Evolutionary conservation across 2,329 filamentous ascomycete species (phyloP), one percentile per base, ranked within the genome.

Genomic region (Didymella pomorum): DNA sequence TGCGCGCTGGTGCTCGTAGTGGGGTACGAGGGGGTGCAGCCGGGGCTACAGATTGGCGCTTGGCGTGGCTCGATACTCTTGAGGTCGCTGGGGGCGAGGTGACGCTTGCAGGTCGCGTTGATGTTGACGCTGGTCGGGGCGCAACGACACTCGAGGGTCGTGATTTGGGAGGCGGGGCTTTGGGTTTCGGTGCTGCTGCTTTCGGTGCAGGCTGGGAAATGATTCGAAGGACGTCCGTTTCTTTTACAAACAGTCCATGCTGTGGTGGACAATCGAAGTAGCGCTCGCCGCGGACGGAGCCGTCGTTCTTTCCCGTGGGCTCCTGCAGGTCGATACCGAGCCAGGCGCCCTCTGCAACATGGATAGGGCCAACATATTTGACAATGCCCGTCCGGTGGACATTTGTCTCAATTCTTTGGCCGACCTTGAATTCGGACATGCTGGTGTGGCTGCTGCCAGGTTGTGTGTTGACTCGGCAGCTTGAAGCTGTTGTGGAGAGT

Each of bases 281-380:
- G 20, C 92, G 84, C 73, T 92, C 86, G 61, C 92, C 93, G 76
- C 94, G 87, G 45, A 98, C 92, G 54, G 90, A 89, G 64, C 94
- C 94, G 83, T 98, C 92, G 70, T 98, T 98, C 81, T 98, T 98
- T 29, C 95, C 94, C 20, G 85, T 86, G 52, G 88, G 82, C 45
- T 92, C 89, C 51, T 92, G 87, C 56, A 98, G 86, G 80, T 97
- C 93, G 59, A 98, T 86, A 64, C 94, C 94, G 58, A 97, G 83
- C 92, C 93, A 98, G 61, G 91, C 87, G 62, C 93, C 94, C 6
- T 84, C 81, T 57, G 92, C 62, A 97, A 98, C 97, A 68, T 86
- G 81, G 35, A 94, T 92, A 54, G 84, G 81, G 70, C 95, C 95
- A 60, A 92, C 61, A 78, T 91, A 99, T 69, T 91, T 91, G 64